These are phyloP conservation scores for Aquilaria yunnanensis DNA, from an alignment of 345 rosid species.

Conservation along the genomic window DNA sequence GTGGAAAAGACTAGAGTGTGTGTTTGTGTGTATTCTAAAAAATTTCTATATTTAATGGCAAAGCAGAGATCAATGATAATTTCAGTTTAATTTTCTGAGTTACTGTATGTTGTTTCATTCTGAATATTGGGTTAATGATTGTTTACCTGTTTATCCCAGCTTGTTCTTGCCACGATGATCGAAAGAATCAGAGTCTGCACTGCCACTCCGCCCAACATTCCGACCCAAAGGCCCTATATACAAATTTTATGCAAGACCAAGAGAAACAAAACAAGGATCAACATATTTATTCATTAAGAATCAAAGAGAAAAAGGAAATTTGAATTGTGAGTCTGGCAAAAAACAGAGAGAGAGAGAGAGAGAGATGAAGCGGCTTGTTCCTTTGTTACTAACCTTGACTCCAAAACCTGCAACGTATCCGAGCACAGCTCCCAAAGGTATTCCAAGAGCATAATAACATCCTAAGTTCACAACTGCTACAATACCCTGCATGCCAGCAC, in stretches of 20 bases:
- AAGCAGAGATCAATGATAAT: too few relatives aligned
- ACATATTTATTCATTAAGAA: too few relatives aligned
- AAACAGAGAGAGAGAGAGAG: too few relatives aligned
- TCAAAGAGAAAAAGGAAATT: too few relatives aligned
- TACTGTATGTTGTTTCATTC: not conserved
- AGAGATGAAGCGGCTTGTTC: too few relatives aligned
- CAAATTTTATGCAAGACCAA: not conserved
- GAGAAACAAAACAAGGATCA: too few relatives aligned
- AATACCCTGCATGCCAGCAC: slow-evolving; percentile 35
- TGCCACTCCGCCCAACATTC: slow-evolving; percentile 27
- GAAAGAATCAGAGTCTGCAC: slow-evolving; percentile 21
- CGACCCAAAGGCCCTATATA: slow-evolving; percentile 30
- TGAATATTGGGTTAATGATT: not conserved
- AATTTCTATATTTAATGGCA: too few relatives aligned
- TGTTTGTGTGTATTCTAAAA: too few relatives aligned
- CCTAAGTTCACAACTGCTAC: slow-evolving; percentile 38
- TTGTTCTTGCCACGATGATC: slow-evolving; percentile 22
- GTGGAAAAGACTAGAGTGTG: too few relatives aligned
- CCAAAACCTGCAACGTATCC: slow-evolving; percentile 16
- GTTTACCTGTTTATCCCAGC: slow-evolving; percentile 34
- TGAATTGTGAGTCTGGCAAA: too few relatives aligned
- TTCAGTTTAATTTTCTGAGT: not conserved
- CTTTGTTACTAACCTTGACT: slow-evolving; percentile 16
- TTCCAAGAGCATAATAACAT: slow-evolving; percentile 40
- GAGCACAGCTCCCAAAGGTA: slow-evolving; percentile 31